Evolutionary conservation across 805 yeast genomes (phyloP), one percentile per base, ranked within the genome.

Genomic region (Candida dajiaensis): DNA sequence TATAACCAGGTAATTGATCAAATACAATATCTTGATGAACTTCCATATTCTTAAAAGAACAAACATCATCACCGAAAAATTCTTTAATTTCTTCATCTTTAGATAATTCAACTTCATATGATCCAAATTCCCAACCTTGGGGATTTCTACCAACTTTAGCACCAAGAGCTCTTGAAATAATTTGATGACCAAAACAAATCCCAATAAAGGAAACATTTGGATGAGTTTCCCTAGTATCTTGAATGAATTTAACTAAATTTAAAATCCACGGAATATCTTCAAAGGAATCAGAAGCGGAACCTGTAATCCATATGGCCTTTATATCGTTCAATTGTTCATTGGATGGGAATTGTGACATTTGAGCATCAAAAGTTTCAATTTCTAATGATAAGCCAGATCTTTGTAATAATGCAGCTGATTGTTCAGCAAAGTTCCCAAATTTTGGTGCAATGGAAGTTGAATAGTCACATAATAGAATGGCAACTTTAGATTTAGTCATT

Each of bases 171-270:
- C 83, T 74, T 1, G 80, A 82, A 15, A 89, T 63, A 21, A 87
- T 72, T 61, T 89, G 97, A 64, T 89, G 97, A 6, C 96, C 97
- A 61, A 88, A 89, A 63, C 97, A 89, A 38, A 89, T 69, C 4
- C 95, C 95, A 6, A 78, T 73, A 4, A 80, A 47, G 2, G 85
- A 83, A 20, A 55, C 51, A 38, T 41, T 48, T 4, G 43, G 21
- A 29, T 42, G 42, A 9, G 29, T 20, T 12, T 38, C 25, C n/a
- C 35, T 36, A 4, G 49, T 20, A 7, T 40, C 43, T 58, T 26
- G 71, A 47, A 56, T 69, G 41, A 43, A 77, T 4, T 64, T 58
- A 33, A 67, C 64, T 37, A 78, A 57, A 12, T 56, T 56, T 25
- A 56, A 46, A 40, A 79, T 68, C 81, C 80, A 76, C 20, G 59